These are phyloP conservation scores for Penicillium lividum DNA, from an alignment of 495 filamentous ascomycete genomes.

Conservation along the genomic window DNA sequence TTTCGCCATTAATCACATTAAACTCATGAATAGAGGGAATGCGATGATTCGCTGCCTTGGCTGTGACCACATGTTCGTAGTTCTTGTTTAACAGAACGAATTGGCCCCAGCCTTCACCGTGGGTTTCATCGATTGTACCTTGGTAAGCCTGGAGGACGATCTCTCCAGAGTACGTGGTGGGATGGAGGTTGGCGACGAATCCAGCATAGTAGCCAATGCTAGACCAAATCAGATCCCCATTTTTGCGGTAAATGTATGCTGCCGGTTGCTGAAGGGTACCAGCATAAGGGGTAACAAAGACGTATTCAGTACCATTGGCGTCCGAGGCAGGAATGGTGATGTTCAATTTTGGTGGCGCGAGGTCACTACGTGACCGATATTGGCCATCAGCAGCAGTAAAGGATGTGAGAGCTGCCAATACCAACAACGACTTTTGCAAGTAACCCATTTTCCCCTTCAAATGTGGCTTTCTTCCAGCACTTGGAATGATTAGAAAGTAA, in stretches of 20 bases:
- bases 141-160: slow-evolving; percentile 50
- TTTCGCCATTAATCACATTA: slow-evolving; percentile 38
- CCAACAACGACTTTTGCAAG: too few relatives aligned
- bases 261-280: slow-evolving; percentile 29
- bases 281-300: slow-evolving; percentile 45
- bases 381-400: slow-evolving; percentile 17
- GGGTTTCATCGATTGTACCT: slow-evolving; percentile 43
- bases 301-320: slow-evolving; percentile 43
- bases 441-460: too few relatives aligned
- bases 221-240: slow-evolving; percentile 54
- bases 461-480: too few relatives aligned
- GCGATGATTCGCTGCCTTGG: slow-evolving; percentile 44
- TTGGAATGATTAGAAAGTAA: too few relatives aligned
- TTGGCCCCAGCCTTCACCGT: slow-evolving; percentile 47
- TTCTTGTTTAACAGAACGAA: slow-evolving; percentile 44
- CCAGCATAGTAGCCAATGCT: slow-evolving; percentile 48
- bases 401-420: too few relatives aligned
- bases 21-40: slow-evolving; percentile 51
- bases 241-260: slow-evolving; percentile 51
- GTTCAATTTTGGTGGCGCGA: slow-evolving; percentile 51
- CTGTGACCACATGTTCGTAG: slow-evolving; percentile 46
- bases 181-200: slow-evolving; percentile 39
- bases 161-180: slow-evolving; percentile 37
- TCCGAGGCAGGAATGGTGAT: slow-evolving; percentile 49
- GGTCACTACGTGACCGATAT: slow-evolving; percentile 49